Base-by-base conservation (phyloP, 2,329 filamentous ascomycete species). In the Rhinocladiella similis region DNA sequence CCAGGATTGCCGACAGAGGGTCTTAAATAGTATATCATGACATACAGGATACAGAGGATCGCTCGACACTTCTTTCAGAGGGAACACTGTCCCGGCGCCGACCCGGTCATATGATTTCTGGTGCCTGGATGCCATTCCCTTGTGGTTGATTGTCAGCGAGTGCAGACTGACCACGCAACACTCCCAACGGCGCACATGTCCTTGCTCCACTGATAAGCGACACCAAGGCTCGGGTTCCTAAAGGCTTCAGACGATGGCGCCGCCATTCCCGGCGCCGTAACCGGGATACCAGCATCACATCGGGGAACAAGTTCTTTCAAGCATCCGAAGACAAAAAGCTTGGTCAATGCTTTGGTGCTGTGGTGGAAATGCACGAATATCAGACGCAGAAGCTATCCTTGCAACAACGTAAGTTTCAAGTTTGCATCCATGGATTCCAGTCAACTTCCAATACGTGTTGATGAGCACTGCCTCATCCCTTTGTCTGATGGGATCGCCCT, bases 371-470 rank as follows among this genome's bases (percentile, higher is more conserved):
- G 25, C 25, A 27, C 25, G 4, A 18, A 18, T 42, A 20, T 2
- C 13, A 10, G 20, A 14, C 39, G 16, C n/a, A 12, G 5, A 42
- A 42, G 12, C 39, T 42, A 42, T 14, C n/a, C 39, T 2, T 42
- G 4, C 25, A 3, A 27, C 3, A 27, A 3, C 25, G 7, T 7
- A 27, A 27, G 20, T 20, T 42, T 14, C 39, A 7, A 18, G 13
- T 42, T 42, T 42, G 20, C 42, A 75, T 27, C 73, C 47, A 78
- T 54, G 52, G 22, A 22, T 14, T 36, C n/a, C n/a, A 20, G 46
- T 13, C 43, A 27, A 48, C 6, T 50, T n/a, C 53, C 47, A 13
- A 55, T 55, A 42, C 47, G 47, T 20, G 47, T 55, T 16, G 53
- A 50, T 27, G 46, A 51, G n/a, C 53, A 55, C 36, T 39, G 35